Evolutionary conservation across 208 protist genomes (phyloP).

Genomic region (Endotrypanum monterogeii): DNA sequence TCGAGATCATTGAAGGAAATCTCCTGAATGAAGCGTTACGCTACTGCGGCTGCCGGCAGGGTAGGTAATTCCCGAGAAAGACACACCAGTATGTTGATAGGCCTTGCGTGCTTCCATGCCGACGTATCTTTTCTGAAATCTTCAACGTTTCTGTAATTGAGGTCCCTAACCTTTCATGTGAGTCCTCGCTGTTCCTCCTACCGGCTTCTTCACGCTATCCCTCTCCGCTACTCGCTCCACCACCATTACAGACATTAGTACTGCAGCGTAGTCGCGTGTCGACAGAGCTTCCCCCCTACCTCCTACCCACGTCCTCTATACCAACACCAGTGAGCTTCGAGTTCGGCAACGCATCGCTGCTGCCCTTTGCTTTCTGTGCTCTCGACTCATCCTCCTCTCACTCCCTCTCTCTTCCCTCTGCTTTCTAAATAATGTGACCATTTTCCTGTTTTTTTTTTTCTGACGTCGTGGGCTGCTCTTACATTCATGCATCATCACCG

Average conservation of each 20-base stretch:
- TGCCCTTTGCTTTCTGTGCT: neutral
- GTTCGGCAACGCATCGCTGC: neutral
- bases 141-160: too few relatives aligned
- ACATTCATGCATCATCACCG: too few relatives aligned
- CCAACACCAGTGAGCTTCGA: neutral
- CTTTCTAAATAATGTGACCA: neutral
- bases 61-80: too few relatives aligned
- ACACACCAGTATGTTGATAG: too few relatives aligned
- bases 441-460: neutral
- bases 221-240: neutral
- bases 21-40: too few relatives aligned
- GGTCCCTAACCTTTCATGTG: too few relatives aligned
- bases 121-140: too few relatives aligned
- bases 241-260: neutral
- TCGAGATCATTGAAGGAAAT: neutral
- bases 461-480: too few relatives aligned
- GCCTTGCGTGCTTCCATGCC: too few relatives aligned
- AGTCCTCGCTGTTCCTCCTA: neutral
- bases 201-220: neutral
- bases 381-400: neutral
- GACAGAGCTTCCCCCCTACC: neutral
- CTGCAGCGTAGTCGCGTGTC: neutral
- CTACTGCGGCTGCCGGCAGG: too few relatives aligned
- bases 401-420: neutral
- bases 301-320: neutral